A percentile compares a stretch with the other conserved stretches of the same genome.
Conservation (phyloP, 1,139 yeast species). For the Sugiyamaella paludigena region DNA sequence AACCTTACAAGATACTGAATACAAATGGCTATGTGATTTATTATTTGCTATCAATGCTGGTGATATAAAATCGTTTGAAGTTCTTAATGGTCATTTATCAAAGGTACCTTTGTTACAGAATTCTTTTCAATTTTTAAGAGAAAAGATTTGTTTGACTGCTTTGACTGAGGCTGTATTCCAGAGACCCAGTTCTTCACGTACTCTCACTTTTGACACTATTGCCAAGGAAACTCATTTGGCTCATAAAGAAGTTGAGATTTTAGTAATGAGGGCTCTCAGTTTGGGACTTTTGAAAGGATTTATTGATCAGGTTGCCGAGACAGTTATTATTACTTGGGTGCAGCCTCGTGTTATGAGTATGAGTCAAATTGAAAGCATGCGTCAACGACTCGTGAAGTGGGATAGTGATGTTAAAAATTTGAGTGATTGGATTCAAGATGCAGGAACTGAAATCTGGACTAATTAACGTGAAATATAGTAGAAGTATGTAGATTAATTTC, state of each 20-base stretch:
- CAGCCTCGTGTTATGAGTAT: constrained; percentile 90
- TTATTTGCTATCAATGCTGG: constrained; percentile 76
- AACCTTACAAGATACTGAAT: constrained; percentile 51
- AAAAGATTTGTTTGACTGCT: constrained; percentile 90
- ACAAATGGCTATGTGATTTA: constrained; percentile 72
- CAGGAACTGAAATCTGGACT: constrained; percentile 62
- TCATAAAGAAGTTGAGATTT: constrained; percentile 76
- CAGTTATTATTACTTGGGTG: constrained; percentile 85
- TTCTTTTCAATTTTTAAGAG: constrained; percentile 69
- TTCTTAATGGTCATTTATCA: constrained; percentile 42
- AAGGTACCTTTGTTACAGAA: constrained; percentile 60
- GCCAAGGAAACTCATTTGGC: constrained; percentile 68
- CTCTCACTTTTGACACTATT: constrained; percentile 69
- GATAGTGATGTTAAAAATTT: constrained; percentile 66
- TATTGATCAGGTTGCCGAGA: constrained; percentile 80
- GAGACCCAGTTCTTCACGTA: constrained; percentile 72
- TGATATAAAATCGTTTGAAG: constrained; percentile 60
- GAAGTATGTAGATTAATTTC: too few relatives aligned
- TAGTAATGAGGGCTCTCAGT: constrained; percentile 88
- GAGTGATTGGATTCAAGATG: constrained; percentile 55
- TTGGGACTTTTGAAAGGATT: constrained; percentile 78
- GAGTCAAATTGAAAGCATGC: constrained; percentile 75
- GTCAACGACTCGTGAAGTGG: constrained; percentile 73
- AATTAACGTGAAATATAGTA: neutral
- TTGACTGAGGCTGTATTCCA: constrained; percentile 82